Base-by-base conservation (phyloP, 2,329 filamentous ascomycete genomes). In the Colletotrichum nymphaeae region DNA sequence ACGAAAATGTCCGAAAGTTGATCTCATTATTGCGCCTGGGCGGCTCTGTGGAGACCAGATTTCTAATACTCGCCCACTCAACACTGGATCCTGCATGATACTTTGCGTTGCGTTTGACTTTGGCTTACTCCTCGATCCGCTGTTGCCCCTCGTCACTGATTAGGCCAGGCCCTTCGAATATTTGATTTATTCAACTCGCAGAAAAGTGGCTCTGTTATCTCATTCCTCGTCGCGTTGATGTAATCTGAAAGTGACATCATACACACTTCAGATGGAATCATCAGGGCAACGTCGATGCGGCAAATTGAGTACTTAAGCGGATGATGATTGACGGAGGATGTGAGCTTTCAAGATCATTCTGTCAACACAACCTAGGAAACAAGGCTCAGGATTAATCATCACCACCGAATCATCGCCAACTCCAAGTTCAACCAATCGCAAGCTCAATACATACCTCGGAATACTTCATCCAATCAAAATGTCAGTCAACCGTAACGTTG, bases 401-500 rank as follows among this genome's bases (percentile, higher is more conserved):
- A 22, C 49, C 3, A 30, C 6, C 22, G 28, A 42, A 9, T 14
- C 4, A 35, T 19, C 2, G 2, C 5, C 14, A 19, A 11, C 30
- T 2, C 4, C 4, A 5, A 16, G 12, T 32, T 26, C 12, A 22
- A 19, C 49, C 22, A 22, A 56, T 5, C 19, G 22, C 24, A 14
- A 53, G 5, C 42, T 46, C 7, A 4, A 30, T 32, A 16, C 12
- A 26, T 7, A 26, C 11, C 42, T 46, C 16, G 42, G 1, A 19
- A 42, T 4, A 11, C 26, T 19, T 35, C 26, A 26, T 28, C 8
- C 11, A 2, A 63, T 55, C 73, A 82, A 55, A 75, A 87, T 87
- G 84, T 86, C 83, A 63, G 82, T 83, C 75, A 79, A 67, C 60
- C 76, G 74, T 64, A 91, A 91, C 80, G 79, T 86, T 56, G 85